phyloP scores from a whole-genome alignment of 805 yeast species.

The Cyberlindnera petersonii region DNA sequence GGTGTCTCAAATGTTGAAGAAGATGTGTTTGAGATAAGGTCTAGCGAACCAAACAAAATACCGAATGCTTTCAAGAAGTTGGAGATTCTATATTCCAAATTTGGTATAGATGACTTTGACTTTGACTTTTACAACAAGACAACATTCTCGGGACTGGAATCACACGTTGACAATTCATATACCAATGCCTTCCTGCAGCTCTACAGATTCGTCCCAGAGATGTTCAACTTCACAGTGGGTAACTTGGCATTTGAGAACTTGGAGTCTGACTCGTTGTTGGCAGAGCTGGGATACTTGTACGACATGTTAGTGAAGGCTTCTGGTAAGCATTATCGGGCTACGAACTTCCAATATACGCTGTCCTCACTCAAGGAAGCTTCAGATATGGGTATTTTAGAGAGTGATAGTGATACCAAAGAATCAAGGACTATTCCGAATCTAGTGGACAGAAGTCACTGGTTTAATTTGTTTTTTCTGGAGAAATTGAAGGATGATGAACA shows the following conservation, averaged over 20 bases:
- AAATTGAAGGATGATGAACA: constrained; percentile 49
- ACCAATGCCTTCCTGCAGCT: constrained; percentile 78
- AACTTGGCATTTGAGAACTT: constrained; percentile 53
- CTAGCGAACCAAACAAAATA: constrained; percentile 35
- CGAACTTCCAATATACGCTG: constrained; percentile 65
- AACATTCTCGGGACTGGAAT: constrained; percentile 77
- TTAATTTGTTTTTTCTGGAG: constrained; percentile 56
- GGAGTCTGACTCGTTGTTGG: constrained; percentile 48
- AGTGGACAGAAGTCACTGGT: constrained; percentile 40
- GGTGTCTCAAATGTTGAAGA: constrained; percentile 18
- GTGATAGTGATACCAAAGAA: constrained; percentile 30
- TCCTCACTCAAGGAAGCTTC: constrained; percentile 47
- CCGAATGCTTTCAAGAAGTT: constrained; percentile 76
- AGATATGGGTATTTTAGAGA: constrained; percentile 48
- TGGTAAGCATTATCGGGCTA: constrained; percentile 75
- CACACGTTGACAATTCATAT: constrained; percentile 74
- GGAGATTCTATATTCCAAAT: constrained; percentile 77
- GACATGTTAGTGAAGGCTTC: constrained; percentile 86
- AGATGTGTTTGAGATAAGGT: constrained; percentile 31
- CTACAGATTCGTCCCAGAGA: constrained; percentile 68
- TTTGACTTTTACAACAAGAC: constrained; percentile 81
- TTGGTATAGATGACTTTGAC: constrained; percentile 93
- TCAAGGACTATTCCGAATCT: constrained; percentile 8
- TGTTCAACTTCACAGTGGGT: constrained; percentile 61
- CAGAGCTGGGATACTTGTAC: constrained; percentile 82